Conservation (phyloP, 257 asterid genomes). For the Solanum bulbocastanum region DNA sequence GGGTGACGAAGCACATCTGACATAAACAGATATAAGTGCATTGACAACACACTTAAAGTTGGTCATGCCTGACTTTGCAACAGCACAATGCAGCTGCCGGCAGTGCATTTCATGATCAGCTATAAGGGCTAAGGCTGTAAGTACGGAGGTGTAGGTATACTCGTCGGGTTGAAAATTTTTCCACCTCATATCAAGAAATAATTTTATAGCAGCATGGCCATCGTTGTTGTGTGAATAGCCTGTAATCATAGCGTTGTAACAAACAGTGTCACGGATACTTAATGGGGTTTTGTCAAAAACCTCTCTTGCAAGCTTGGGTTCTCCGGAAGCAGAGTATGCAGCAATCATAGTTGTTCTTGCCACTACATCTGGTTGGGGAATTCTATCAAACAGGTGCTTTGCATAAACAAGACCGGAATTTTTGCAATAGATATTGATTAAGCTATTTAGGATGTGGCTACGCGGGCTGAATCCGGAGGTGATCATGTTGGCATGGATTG, state of each 20-base stretch:
- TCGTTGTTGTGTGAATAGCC: conserved; percentile 43
- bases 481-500: conserved; percentile 47
- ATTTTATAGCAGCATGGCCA: conserved; percentile 42
- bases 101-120: conserved; percentile 49
- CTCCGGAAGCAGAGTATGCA: conserved; percentile 42
- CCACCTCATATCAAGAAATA: conserved; percentile 46
- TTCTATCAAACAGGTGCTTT: conserved; percentile 48
- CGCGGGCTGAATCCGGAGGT: conserved; percentile 48
- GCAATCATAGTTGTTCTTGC: conserved; percentile 55
- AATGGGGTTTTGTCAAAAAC: conserved; percentile 37
- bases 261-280: conserved; percentile 40
- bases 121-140: conserved; percentile 41
- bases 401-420: conserved; percentile 40
- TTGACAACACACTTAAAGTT: conserved; percentile 42
- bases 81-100: conserved; percentile 53
- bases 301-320: conserved; percentile 31
- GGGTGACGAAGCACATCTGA: conserved; percentile 55
- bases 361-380: conserved; percentile 53
- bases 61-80: conserved; percentile 41
- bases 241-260: conserved; percentile 54
- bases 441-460: conserved; percentile 45
- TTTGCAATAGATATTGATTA: conserved; percentile 41
- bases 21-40: conserved; percentile 52
- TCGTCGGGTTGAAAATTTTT: conserved; percentile 33
- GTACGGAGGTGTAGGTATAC: conserved; percentile 45